Percentiles rank a stretch among this genome's conserved stretches.
phyloP scores from a whole-genome alignment of 1,284 basidiomycete species.

The Apiotrichum gracile region DNA sequence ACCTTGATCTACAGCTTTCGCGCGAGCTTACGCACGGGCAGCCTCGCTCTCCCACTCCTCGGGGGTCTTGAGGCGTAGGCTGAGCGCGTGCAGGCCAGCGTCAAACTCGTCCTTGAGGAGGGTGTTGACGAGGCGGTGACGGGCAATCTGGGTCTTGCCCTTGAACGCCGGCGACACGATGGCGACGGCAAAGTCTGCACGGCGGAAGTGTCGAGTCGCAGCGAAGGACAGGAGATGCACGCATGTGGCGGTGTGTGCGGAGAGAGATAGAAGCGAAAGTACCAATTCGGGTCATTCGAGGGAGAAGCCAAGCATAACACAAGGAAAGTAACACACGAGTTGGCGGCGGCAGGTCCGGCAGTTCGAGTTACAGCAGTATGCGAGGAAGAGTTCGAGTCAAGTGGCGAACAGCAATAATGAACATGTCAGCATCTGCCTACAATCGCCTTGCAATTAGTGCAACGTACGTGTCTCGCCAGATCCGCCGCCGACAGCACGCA shows the following conservation, averaged over 20 bases:
- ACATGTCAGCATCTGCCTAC: neutral
- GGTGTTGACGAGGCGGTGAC: conserved; percentile 46
- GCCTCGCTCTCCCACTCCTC: conserved; percentile 44
- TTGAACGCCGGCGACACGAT: conserved; percentile 41
- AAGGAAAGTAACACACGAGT: too few relatives aligned
- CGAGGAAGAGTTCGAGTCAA: too few relatives aligned
- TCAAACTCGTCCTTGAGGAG: conserved; percentile 47
- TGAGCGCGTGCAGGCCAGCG: conserved; percentile 46
- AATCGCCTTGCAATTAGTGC: neutral
- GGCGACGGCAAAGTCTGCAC: conserved; percentile 46
- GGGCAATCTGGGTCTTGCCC: conserved; percentile 41
- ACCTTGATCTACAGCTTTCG: too few relatives aligned
- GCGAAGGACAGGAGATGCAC: neutral
- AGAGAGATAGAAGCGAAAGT: neutral
- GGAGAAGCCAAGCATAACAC: too few relatives aligned
- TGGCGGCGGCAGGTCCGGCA: too few relatives aligned
- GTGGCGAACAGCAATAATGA: too few relatives aligned
- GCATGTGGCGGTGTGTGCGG: neutral
- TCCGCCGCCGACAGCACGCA: conserved; percentile 44
- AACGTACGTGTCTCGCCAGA: conserved; percentile 46
- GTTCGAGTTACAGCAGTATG: too few relatives aligned
- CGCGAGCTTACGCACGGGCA: neutral
- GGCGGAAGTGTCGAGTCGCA: neutral
- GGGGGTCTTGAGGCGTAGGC: conserved; percentile 44
- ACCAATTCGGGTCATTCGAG: too few relatives aligned